Evolutionary conservation across 768 basidiomycete genomes (phyloP), one percentile per base, ranked within the genome.

Genomic region (Suillus subalutaceus): DNA sequence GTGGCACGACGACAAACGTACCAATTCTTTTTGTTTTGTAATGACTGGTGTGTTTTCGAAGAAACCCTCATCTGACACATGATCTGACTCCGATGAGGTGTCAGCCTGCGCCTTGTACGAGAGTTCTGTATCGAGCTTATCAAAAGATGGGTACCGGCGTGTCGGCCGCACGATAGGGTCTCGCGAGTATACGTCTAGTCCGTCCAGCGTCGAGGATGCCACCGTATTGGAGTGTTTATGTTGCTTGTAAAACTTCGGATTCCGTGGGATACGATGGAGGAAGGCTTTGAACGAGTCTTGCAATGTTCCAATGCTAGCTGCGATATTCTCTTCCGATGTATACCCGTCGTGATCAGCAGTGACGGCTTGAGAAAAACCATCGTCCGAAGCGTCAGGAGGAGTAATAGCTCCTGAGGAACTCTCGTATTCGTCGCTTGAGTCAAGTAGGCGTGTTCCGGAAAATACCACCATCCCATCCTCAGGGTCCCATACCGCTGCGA

Each of bases 401-500:
- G 68, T 10, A 0, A 63, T 52, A 20, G 44, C 50, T n/a, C 59
- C 63, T 50, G 69, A 68, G 61, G 23, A 26, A 35, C 66, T 52
- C 23, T 77, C 76, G 1, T 30, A 30, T 46, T 50, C 64, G 61
- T 60, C 62, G 32, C 41, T 44, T 20, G 71, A 63, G 44, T 80
- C 78, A 37, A 85, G 74, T 43, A 88, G 80, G 60, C 79, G 74
- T 35, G 84, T 80, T 35, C 82, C 84, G 1, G 86, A 86, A 71
- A 89, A 88, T 40, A 83, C 82, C 66, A 88, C 79, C 68, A 88
- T 80, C 41, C 85, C 88, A 7, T 86, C 83, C 1, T 83, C 82
- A 2, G 84, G 83, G 66, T 87, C 86, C 84, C 84, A 89, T 40
- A 88, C 72, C 7, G 86, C 85, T 5, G 85, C 88, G 69, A 89